A percentile compares a stretch with the other conserved stretches of the same genome.
Conservation (phyloP, 2,329 filamentous ascomycete species). For the Chaetothyriales sp. region DNA sequence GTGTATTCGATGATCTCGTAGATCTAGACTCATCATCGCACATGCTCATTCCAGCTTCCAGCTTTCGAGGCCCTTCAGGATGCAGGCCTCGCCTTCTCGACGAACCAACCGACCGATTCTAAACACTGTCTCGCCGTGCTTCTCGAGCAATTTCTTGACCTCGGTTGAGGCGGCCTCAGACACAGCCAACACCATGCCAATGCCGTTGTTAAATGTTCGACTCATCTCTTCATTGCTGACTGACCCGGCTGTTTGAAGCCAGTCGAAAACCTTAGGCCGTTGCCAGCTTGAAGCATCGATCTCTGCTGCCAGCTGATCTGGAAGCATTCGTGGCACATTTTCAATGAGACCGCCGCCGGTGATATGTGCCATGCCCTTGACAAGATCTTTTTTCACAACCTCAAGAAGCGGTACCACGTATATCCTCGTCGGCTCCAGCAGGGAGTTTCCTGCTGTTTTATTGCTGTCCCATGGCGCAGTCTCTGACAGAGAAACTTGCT, state of each 20-base stretch:
- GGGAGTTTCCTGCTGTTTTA: constrained; percentile 49
- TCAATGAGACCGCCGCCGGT: constrained; percentile 86
- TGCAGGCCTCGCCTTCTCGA: constrained; percentile 42
- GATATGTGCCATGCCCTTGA: constrained; percentile 94
- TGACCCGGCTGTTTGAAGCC: constrained; percentile 55
- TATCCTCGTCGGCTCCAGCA: constrained; percentile 82
- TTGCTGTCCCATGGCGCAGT: constrained; percentile 57
- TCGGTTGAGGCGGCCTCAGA: constrained; percentile 46
- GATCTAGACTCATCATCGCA: not conserved
- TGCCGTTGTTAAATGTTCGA: constrained; percentile 82
- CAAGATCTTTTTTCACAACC: constrained; percentile 42
- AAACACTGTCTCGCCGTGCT: constrained; percentile 61
- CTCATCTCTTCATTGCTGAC: constrained; percentile 69
- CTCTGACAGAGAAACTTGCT: constrained; percentile 56
- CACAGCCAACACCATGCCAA: constrained; percentile 88
- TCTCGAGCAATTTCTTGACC: constrained; percentile 45
- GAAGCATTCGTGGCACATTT: constrained; percentile 90
- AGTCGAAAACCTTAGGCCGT: constrained; percentile 65
- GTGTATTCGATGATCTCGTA: not conserved
- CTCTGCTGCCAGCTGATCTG: constrained; percentile 58
- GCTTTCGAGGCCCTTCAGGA: constrained; percentile 44
- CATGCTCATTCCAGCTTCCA: constrained; percentile 19
- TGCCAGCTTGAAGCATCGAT: constrained; percentile 65
- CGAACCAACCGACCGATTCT: constrained; percentile 56
- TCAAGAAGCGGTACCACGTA: constrained; percentile 74